Evolutionary conservation across 148 eudicot genomes (phyloP), one percentile per base, ranked within the genome.

Genomic region (Talinum fruticosum): DNA sequence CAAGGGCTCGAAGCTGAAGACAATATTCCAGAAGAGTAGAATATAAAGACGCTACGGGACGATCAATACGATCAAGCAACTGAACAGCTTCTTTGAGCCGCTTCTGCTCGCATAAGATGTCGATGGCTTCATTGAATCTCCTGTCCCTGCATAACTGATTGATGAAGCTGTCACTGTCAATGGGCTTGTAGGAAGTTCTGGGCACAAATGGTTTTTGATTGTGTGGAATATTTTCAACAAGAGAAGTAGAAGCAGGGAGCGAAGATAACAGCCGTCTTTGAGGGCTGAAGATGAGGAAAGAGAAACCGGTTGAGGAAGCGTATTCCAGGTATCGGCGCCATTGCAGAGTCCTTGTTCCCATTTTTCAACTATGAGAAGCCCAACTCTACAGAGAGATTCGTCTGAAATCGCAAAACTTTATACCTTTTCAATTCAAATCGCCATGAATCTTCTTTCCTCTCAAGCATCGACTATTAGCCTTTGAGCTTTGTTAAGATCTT

Each of bases 71-170:
- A 44, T 66, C 81, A 18, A 88, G 81, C 19, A 85, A 30, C 34
- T 79, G 79, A 41, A 88, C 69, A 49, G 90, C 90, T 80, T 88
- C 88, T 76, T 66, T 84, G 24, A 88, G 66, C n/a, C 83, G 86
- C 8, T 86, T 88, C 49, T 82, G 76, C 36, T 82, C 67, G 69
- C 90, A 87, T 68, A 87, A 78, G 12, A 68, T 29, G 61, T 72
- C 49, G 65, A 84, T 83, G 26, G 78, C 79, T 81, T 88, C 82
- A 16, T 68, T 70, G 71, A 80, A 85, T 29, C 53, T 67, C 19
- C 51, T 67, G 23, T 81, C 82, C 34, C 30, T 69, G 23, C 61
- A 69, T 69, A 78, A 72, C 13, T 37, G 84, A 70, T 78, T 75
- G 36, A 78, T 65, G 45, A 45, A 26, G 15, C 30, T 64, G 37